Percentiles rank a stretch among this genome's conserved stretches.
These are phyloP conservation scores for Chrysoporthe puriensis DNA, from an alignment of 2,329 filamentous ascomycete genomes.

Conservation along the genomic window DNA sequence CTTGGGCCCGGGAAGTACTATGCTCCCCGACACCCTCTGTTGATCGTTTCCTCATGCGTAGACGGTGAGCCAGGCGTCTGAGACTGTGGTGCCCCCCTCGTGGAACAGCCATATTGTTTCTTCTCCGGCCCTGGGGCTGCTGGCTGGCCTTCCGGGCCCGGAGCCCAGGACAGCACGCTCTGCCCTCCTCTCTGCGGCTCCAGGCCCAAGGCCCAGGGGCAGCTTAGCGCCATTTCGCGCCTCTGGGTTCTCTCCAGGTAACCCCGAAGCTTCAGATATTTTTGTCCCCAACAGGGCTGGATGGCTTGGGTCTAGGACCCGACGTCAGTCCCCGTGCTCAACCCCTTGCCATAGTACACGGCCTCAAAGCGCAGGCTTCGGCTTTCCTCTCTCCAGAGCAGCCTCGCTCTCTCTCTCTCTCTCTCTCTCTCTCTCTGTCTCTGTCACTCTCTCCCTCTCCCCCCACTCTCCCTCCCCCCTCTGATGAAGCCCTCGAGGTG, in stretches of 20 bases:
- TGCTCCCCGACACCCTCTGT: neutral
- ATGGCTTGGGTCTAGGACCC: neutral
- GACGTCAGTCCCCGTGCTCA: neutral
- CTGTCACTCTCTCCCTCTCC: too few relatives aligned
- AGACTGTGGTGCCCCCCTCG: neutral
- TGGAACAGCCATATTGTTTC: neutral
- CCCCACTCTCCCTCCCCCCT: too few relatives aligned
- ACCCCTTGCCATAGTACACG: neutral
- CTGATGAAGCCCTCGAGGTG: too few relatives aligned
- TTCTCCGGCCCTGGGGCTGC: neutral
- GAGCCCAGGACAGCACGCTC: neutral
- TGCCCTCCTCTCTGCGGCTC: neutral
- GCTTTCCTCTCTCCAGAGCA: too few relatives aligned
- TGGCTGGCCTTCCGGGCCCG: neutral
- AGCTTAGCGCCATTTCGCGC: neutral
- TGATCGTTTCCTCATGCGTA: neutral
- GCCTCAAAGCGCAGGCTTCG: too few relatives aligned
- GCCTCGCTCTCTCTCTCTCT: too few relatives aligned
- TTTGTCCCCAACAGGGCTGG: neutral
- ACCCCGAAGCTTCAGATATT: neutral
- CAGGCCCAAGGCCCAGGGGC: neutral
- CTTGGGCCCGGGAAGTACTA: neutral
- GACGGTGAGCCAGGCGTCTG: neutral
- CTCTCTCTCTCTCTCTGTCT: too few relatives aligned
- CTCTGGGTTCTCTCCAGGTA: neutral